Percentiles rank a stretch among this genome's conserved stretches.
phyloP scores from a whole-genome alignment of 2,329 filamentous ascomycete species.

The Aspergillus tamarii region DNA sequence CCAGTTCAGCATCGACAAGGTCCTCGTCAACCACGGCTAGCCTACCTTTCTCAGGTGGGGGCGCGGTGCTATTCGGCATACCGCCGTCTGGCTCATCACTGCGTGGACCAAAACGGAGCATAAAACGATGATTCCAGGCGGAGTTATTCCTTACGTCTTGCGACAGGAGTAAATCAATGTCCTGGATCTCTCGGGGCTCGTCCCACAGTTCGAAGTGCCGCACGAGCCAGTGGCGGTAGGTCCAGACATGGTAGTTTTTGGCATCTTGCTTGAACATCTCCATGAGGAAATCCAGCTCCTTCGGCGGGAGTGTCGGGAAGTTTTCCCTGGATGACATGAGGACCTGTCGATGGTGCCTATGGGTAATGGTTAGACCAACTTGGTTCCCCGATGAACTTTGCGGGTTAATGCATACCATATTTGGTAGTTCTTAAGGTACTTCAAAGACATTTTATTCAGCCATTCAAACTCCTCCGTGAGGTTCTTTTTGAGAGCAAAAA shows the following conservation, averaged over 20 bases:
- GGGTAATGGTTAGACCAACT: background rate
- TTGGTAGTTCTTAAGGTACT: slow-evolving; percentile 96
- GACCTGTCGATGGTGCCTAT: slow-evolving; percentile 63
- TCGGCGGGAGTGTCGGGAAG: slow-evolving; percentile 60
- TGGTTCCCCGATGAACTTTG: background rate
- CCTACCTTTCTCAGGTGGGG: slow-evolving; percentile 32
- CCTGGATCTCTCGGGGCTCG: slow-evolving; percentile 64
- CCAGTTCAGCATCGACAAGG: slow-evolving; percentile 73
- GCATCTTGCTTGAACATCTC: slow-evolving; percentile 82
- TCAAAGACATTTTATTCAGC: slow-evolving; percentile 81
- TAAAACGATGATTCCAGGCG: slow-evolving; percentile 97
- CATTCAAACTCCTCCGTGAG: slow-evolving; percentile 76
- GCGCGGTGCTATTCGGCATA: slow-evolving; percentile 32
- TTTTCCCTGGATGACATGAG: slow-evolving; percentile 52
- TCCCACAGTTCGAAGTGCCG: slow-evolving; percentile 63
- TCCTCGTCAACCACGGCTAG: slow-evolving; percentile 58
- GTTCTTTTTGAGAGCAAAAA: slow-evolving; percentile 68
- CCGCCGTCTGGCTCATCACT: slow-evolving; percentile 44
- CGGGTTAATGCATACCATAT: slow-evolving; percentile 67
- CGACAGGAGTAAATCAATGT: slow-evolving; percentile 72
- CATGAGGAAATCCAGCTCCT: slow-evolving; percentile 75
- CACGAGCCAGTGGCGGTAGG: slow-evolving; percentile 82
- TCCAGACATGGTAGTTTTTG: slow-evolving; percentile 99
- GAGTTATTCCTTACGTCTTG: slow-evolving; percentile 93
- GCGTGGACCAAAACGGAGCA: slow-evolving; percentile 76